Conservation (phyloP, 768 basidiomycete species). For the Sutorius australiensis region DNA sequence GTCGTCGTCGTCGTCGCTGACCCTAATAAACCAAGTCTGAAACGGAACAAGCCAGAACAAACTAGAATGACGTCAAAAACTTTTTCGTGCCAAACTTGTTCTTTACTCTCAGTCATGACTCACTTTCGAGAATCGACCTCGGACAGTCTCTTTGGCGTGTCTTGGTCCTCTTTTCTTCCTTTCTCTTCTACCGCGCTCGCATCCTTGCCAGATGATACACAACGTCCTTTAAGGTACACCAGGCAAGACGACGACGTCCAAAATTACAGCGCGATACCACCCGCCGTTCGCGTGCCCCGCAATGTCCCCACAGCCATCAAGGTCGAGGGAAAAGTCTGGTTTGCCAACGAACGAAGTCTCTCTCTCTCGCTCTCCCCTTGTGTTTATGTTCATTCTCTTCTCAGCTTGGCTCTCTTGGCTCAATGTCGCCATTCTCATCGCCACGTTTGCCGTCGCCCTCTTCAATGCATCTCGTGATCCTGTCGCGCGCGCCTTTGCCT, state of each 20-base stretch:
- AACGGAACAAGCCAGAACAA: slow-evolving; percentile 32
- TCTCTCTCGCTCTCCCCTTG: background rate
- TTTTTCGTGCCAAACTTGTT: background rate
- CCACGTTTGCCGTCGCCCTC: slow-evolving; percentile 79
- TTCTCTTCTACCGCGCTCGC: slow-evolving; percentile 66
- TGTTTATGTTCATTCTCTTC: slow-evolving; percentile 4
- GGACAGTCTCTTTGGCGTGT: slow-evolving; percentile 41
- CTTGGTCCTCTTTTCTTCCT: slow-evolving; percentile 64
- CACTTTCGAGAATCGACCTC: slow-evolving; percentile 11
- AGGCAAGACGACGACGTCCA: slow-evolving; percentile 62
- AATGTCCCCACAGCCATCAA: slow-evolving; percentile 79
- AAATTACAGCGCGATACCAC: slow-evolving; percentile 75
- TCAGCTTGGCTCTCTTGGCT: slow-evolving; percentile 93
- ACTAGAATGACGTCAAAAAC: slow-evolving; percentile 28
- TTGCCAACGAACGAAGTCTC: slow-evolving; percentile 91
- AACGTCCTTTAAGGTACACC: slow-evolving; percentile 47
- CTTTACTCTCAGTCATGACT: slow-evolving; percentile 1
- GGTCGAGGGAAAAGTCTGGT: slow-evolving; percentile 96
- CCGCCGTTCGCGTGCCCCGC: slow-evolving; percentile 66
- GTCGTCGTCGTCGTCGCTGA: background rate
- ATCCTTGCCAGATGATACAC: slow-evolving; percentile 40
- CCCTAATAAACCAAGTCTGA: too few relatives aligned
- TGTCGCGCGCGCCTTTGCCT: slow-evolving; percentile 73
- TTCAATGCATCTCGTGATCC: slow-evolving; percentile 75
- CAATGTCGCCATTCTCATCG: slow-evolving; percentile 78